Conservation (phyloP, 139 green algal genomes). For the Tetratostichococcus sp. region DNA sequence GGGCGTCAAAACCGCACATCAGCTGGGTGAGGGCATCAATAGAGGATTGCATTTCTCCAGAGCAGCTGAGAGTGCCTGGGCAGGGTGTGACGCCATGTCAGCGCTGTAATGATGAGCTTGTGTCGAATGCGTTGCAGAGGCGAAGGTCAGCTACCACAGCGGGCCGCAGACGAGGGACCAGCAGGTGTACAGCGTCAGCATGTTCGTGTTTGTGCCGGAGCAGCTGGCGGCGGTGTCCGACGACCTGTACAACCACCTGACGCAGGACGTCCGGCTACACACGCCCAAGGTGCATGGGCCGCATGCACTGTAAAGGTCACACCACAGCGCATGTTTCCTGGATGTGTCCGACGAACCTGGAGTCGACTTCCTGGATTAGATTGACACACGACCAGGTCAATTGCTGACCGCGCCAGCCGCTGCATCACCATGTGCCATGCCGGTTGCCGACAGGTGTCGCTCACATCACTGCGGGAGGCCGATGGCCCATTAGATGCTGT, state of each 20-base stretch:
- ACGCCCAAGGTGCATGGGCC: slow-evolving; percentile 10
- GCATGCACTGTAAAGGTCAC: no score
- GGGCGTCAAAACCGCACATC: slow-evolving; percentile 1
- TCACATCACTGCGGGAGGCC: background rate
- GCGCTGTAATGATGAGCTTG: no score
- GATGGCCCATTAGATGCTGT: background rate
- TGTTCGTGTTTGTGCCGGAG: slow-evolving; percentile 20
- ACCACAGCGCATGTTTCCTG: no score
- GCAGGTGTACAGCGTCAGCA: slow-evolving; percentile 14
- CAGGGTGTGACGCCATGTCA: no score
- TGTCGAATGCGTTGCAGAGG: slow-evolving; percentile 17
- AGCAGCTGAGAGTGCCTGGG: no score
- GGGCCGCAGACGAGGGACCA: background rate
- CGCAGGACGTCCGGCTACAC: slow-evolving; percentile 16
- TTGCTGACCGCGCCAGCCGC: background rate
- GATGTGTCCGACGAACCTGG: no score
- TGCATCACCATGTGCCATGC: background rate
- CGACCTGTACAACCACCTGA: slow-evolving; percentile 15
- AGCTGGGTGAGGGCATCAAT: background rate
- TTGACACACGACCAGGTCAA: no score
- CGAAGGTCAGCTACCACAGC: slow-evolving; percentile 11
- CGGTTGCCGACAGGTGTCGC: background rate
- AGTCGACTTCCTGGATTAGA: no score
- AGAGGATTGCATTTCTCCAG: no score
- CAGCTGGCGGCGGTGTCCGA: slow-evolving; percentile 10